phyloP scores from a whole-genome alignment of 805 yeast genomes.

The Spathaspora passalidarum region DNA sequence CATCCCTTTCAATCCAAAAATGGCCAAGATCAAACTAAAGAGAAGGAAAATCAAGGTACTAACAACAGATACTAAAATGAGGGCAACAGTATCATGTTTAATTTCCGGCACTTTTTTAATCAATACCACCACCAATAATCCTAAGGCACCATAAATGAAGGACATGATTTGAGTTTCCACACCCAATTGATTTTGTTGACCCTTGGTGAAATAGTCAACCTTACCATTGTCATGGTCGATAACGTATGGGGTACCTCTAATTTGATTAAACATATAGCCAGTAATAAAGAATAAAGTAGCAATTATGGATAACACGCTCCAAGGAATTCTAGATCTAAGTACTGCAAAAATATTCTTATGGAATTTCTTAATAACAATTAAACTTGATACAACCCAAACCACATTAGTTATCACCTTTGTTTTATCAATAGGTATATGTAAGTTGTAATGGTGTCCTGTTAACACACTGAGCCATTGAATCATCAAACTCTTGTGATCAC shows the following conservation, averaged over 20 bases:
- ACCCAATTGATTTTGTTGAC: slow-evolving; percentile 77
- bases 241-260: slow-evolving; percentile 69
- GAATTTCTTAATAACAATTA: slow-evolving; percentile 25
- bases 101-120: slow-evolving; percentile 53
- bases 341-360: slow-evolving; percentile 33
- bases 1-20: slow-evolving; percentile 67
- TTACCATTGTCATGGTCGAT: slow-evolving; percentile 39
- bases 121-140: slow-evolving; percentile 57
- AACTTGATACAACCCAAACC: slow-evolving; percentile 28
- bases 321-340: slow-evolving; percentile 52
- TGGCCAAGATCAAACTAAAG: slow-evolving; percentile 60
- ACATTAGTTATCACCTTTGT: slow-evolving; percentile 7
- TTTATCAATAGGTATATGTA: slow-evolving; percentile 45
- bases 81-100: slow-evolving; percentile 43
- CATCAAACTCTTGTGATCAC: slow-evolving; percentile 39
- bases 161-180: slow-evolving; percentile 87
- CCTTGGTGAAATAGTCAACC: slow-evolving; percentile 41
- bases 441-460: slow-evolving; percentile 33
- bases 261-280: slow-evolving; percentile 92
- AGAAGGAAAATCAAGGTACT: slow-evolving; percentile 47
- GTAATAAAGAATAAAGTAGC: slow-evolving; percentile 68
- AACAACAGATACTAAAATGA: slow-evolving; percentile 46
- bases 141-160: slow-evolving; percentile 65
- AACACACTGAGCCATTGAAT: slow-evolving; percentile 30
- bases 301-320: slow-evolving; percentile 71